Base-by-base conservation (phyloP, 768 basidiomycete genomes). In the Peribolospora baueri region DNA sequence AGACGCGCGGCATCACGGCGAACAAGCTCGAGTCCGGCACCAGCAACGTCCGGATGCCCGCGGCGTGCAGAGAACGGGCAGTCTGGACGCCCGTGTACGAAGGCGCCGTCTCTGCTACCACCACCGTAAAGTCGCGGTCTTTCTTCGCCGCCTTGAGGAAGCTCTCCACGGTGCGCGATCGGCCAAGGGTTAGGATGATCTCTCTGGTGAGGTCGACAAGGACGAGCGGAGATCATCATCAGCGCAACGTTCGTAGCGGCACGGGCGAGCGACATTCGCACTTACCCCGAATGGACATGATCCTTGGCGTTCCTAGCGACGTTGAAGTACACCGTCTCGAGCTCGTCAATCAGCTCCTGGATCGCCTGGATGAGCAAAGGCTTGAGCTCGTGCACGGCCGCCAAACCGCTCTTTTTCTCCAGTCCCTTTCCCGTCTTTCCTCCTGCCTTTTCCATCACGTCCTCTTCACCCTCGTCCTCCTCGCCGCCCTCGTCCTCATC, bases 211-310 rank as follows among this genome's bases (percentile, higher is more conserved):
- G 38, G 53, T 45, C 36, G 43, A 5, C 48, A 7, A 14, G 11
- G 7, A 10, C 6, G n/a, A 50, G 9, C 11, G 8, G 9, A 52
- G 40, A 45, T 36, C 7, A 3, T 5, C 0, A 41, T 46, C 14
- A 10, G 10, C 45, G 38, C 10, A 5, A 42, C 8, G 25, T 25
- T 3, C 36, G 36, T 0, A 9, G 38, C 25, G 42, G 42, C n/a
- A 11, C 5, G 3, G 3, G 10, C n/a, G 49, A 56, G 42, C 42
- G 38, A 25, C 25, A 54, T 5, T 4, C 9, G 46, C 1, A 70
- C 84, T 65, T 65, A 95, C 91, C 93, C 88, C n/a, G 88, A 86
- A 67, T 97, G 91, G 57, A 98, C 83, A 65, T 97, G 90, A 66
- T 93, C 88, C 68, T 78, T 82, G 2, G 90, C 86, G 61, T 83